Evolutionary conservation across 2,329 filamentous ascomycete species (phyloP).

Genomic region (Cladosporium sp.): DNA sequence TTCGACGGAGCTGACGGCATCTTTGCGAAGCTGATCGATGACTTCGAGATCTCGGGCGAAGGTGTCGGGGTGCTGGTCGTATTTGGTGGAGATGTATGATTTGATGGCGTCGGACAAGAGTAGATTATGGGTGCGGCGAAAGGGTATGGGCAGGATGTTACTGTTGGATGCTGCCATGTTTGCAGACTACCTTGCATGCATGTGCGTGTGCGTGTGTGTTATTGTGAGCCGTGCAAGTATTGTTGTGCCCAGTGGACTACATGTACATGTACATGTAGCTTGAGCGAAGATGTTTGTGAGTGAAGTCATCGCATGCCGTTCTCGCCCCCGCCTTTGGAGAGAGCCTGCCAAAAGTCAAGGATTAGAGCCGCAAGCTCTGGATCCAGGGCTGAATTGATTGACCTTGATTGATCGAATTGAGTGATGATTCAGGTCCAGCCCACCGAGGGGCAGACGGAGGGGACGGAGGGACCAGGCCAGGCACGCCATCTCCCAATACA

Average conservation of each 20-base stretch:
- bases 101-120: constrained; percentile 79
- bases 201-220: neutral
- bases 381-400: too few species aligned
- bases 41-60: constrained; percentile 84
- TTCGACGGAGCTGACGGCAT: constrained; percentile 86
- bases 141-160: constrained; percentile 75
- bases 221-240: too few species aligned
- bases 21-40: constrained; percentile 76
- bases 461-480: too few species aligned
- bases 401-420: too few species aligned
- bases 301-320: constrained; percentile 9
- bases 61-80: constrained; percentile 98
- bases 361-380: too few species aligned
- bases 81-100: constrained; percentile 95
- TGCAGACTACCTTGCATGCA: neutral
- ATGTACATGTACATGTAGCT: too few species aligned
- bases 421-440: too few species aligned
- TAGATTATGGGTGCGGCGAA: constrained; percentile 77
- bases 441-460: too few species aligned
- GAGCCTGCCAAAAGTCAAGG: too few species aligned
- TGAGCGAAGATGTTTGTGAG: neutral
- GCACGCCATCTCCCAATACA: constrained; percentile 2
- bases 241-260: too few species aligned
- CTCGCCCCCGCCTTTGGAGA: neutral
- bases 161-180: constrained; percentile 18